Conservation (phyloP, 2,329 filamentous ascomycete species). For the Nectriaceae sp. region DNA sequence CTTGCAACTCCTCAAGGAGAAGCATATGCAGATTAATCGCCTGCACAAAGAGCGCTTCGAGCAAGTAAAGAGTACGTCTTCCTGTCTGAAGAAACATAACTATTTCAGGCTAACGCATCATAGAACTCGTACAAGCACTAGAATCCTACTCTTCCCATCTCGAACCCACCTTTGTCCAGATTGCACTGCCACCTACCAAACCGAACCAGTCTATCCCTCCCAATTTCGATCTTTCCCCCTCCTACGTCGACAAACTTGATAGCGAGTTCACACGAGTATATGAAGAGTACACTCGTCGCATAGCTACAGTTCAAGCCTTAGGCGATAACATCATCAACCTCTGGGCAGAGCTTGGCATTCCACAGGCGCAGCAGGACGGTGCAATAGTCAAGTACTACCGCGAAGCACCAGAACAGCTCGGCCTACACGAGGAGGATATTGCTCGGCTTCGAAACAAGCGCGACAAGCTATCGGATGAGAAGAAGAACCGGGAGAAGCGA, state of each 20-base stretch:
- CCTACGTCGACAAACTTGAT: constrained; percentile 85
- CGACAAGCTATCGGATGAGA: constrained; percentile 86
- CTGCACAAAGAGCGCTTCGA: constrained; percentile 90
- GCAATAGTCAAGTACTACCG: constrained; percentile 87
- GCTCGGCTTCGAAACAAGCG: constrained; percentile 69
- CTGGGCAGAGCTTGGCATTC: constrained; percentile 93
- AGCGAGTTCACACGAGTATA: constrained; percentile 92
- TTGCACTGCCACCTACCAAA: constrained; percentile 80
- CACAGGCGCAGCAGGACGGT: constrained; percentile 87
- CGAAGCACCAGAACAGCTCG: constrained; percentile 90
- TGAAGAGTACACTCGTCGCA: constrained; percentile 88
- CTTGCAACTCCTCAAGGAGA: constrained; percentile 79
- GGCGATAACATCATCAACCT: constrained; percentile 88
- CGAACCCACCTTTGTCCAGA: constrained; percentile 82
- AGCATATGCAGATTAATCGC: constrained; percentile 76
- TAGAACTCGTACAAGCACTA: constrained; percentile 89
- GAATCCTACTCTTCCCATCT: constrained; percentile 97
- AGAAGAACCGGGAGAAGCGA: constrained; percentile 76
- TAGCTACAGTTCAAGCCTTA: constrained; percentile 72
- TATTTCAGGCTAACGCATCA: constrained; percentile 10
- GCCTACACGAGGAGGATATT: constrained; percentile 86
- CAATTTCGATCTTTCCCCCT: constrained; percentile 87
- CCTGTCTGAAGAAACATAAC: neutral
- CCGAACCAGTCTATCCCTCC: constrained; percentile 76
- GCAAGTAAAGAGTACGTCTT: constrained; percentile 81